A percentile compares a stretch with the other conserved stretches of the same genome.
Evolutionary conservation across 345 rosid species (phyloP).

Genomic region (Eucalyptus cloeziana): DNA sequence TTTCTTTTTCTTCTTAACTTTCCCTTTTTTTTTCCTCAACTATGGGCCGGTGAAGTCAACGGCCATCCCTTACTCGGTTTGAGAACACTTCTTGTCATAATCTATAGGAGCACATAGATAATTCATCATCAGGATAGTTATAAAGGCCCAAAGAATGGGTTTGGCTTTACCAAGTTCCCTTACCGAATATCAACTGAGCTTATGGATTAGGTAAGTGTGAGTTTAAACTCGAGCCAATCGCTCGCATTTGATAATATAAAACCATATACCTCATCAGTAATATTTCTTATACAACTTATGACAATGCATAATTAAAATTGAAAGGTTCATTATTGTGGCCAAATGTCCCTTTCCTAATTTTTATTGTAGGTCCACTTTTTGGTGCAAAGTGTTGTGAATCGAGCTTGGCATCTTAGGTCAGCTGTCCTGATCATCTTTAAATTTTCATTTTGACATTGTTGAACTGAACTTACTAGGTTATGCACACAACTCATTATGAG

Average conservation of each 20-base stretch:
- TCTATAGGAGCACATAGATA: not conserved
- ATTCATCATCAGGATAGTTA: not conserved
- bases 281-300: not conserved
- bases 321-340: not conserved
- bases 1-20: no score
- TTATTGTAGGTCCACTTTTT: not conserved
- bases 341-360: not conserved
- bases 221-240: rapidly evolving
- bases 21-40: no score
- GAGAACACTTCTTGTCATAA: not conserved
- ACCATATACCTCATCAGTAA: not conserved
- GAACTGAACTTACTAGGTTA: not conserved
- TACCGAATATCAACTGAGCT: not conserved
- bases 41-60: no score
- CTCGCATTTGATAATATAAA: not conserved
- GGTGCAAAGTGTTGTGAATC: not conserved
- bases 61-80: no score
- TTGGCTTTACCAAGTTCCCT: not conserved
- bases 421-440: not conserved
- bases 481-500: not conserved
- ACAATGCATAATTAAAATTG: not conserved
- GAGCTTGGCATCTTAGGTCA: not conserved
- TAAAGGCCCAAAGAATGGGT: not conserved
- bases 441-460: not conserved
- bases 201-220: not conserved